Evolutionary conservation across 805 yeast genomes (phyloP), one percentile per base, ranked within the genome.

Genomic region (Wickerhamiella galacta): DNA sequence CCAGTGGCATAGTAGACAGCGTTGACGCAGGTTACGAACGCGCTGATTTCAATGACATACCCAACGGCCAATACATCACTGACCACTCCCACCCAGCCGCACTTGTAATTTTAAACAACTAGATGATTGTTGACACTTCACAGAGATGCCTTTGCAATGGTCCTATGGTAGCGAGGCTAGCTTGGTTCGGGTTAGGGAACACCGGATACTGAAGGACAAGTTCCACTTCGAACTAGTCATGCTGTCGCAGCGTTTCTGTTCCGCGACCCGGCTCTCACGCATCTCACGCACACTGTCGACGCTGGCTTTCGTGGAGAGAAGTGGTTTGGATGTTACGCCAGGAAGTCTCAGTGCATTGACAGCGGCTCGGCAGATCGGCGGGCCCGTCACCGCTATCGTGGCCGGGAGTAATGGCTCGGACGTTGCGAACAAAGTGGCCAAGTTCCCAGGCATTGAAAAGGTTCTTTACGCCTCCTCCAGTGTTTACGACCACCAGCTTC

Each of bases 361-460:
- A 9, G 96, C 96, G 9, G 95, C 96, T 14, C 55, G 57, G 33
- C 65, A 72, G 45, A 40, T 61, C 29, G 57, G 85, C 28, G 80
- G 82, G 6, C 87, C 93, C 27, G 63, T 87, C 31, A 73, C 78
- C n/a, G 93, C 85, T 2, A 52, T 85, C 3, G 49, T 82, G 9
- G 63, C 78, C 6, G 95, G 95, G 4, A 53, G 75, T 2, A 54
- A 66, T 2, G 70, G 80, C 2, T 33, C 45, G n/a, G 48, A 56
- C 39, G 56, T 54, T 8, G 77, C 71, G 9, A 68, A 54, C n/a
- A 54, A 60, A 35, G 64, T 74, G 14, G 51, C 71, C 21, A 67
- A 71, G 44, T 57, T 75, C 20, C 56, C 61, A 3, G 72, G 69
- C 1, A 54, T 78, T 11, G 42, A 58, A 16, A 70, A 70, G 40